A percentile compares a stretch with the other conserved stretches of the same genome.
These are phyloP conservation scores for Leishmania lainsoni DNA, from an alignment of 208 protist species.

Conservation along the genomic window DNA sequence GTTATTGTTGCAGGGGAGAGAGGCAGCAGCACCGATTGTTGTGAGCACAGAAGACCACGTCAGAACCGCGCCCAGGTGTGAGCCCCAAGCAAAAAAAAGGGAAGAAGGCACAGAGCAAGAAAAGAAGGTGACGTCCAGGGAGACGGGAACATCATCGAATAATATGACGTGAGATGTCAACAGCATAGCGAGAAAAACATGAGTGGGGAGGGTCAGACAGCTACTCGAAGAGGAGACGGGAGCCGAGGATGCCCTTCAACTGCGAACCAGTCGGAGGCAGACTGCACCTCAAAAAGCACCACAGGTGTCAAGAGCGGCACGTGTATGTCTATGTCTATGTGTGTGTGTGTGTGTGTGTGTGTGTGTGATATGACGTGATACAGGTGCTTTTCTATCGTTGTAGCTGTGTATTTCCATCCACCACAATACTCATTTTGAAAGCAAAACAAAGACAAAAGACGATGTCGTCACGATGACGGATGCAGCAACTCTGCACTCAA, in stretches of 20 bases:
- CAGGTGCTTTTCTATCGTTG: neutral
- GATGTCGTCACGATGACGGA: neutral
- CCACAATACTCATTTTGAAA: neutral
- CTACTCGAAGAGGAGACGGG: neutral
- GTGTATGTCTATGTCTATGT: neutral
- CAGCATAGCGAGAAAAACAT: neutral
- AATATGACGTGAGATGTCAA: constrained; percentile 7
- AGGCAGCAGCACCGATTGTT: neutral
- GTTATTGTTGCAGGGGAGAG: neutral
- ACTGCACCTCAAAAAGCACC: neutral
- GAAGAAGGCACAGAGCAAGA: neutral
- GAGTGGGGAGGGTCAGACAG: neutral
- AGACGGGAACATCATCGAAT: neutral
- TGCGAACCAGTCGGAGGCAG: neutral
- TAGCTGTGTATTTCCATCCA: neutral
- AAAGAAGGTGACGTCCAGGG: neutral
- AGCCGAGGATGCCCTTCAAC: neutral
- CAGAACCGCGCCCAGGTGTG: neutral
- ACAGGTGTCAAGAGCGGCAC: neutral
- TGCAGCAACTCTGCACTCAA: neutral
- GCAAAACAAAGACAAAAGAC: neutral
- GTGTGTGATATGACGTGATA: neutral
- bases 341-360: no score
- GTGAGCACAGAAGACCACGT: neutral
- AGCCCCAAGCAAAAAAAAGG: neutral